phyloP scores from a whole-genome alignment of 2,329 filamentous ascomycete species.

The Fusarium longipes region DNA sequence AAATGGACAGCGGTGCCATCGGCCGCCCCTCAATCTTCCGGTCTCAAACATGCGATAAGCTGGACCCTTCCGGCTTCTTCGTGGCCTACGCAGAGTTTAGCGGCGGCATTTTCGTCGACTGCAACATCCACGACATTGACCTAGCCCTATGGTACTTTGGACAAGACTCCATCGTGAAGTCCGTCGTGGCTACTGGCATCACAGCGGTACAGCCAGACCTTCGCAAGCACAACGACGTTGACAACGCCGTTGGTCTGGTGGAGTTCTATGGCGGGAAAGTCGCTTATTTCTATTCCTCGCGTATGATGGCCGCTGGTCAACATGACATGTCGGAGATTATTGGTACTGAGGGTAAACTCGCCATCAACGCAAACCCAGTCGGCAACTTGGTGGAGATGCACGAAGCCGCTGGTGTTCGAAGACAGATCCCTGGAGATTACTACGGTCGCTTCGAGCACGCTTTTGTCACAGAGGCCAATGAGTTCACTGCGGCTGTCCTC shows the following conservation, averaged over 20 bases:
- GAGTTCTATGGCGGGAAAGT: conserved; percentile 74
- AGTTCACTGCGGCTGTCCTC: conserved; percentile 70
- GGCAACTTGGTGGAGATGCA: conserved; percentile 66
- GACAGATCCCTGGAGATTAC: conserved; percentile 70
- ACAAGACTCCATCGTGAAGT: conserved; percentile 49
- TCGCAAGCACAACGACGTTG: conserved; percentile 49
- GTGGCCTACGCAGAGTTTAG: conserved; percentile 73
- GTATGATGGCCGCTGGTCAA: conserved; percentile 78
- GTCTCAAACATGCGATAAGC: conserved; percentile 75
- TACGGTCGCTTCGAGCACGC: conserved; percentile 72
- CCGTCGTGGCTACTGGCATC: conserved; percentile 48
- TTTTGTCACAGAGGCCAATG: conserved; percentile 71
- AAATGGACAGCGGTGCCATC: conserved; percentile 65
- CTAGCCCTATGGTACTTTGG: conserved; percentile 51
- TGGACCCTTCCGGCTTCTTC: conserved; percentile 75
- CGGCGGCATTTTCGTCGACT: conserved; percentile 78
- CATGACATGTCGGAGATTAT: conserved; percentile 76
- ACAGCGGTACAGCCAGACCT: conserved; percentile 50
- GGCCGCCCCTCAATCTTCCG: conserved; percentile 71
- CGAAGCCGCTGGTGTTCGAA: conserved; percentile 60
- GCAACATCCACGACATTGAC: conserved; percentile 74
- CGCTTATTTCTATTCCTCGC: conserved; percentile 71
- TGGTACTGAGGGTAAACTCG: conserved; percentile 72
- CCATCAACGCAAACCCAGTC: conserved; percentile 69
- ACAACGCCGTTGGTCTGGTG: conserved; percentile 63